A percentile compares a stretch with the other conserved stretches of the same genome.
phyloP scores from a whole-genome alignment of 371 early-diverging fungal species.

The Mortierella sp. region DNA sequence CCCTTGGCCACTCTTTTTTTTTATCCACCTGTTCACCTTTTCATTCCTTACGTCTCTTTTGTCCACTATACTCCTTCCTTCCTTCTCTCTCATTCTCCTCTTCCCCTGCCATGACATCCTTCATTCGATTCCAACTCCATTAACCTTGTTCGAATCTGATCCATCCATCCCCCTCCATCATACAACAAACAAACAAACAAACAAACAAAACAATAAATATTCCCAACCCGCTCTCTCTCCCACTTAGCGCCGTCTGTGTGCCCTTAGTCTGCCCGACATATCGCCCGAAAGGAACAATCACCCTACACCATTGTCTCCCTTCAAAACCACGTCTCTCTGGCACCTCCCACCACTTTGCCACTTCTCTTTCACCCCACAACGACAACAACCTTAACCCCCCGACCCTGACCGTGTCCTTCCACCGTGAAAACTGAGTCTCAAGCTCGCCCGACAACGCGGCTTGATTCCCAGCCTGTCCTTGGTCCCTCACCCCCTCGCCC shows the following conservation, averaged over 20 bases:
- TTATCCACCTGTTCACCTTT: background rate
- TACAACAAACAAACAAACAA: background rate
- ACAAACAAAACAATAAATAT: background rate
- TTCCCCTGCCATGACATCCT: background rate
- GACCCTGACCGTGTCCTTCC: background rate
- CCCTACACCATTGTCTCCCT: too few relatives aligned
- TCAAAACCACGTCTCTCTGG: background rate
- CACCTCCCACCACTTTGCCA: background rate
- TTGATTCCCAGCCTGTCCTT: background rate
- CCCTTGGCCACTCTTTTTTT: background rate
- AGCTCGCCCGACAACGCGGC: constrained; percentile 9
- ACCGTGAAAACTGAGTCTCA: background rate
- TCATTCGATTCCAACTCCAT: background rate
- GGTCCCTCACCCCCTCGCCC: background rate
- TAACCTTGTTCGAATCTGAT: background rate
- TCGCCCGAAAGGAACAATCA: too few relatives aligned
- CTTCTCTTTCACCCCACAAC: background rate
- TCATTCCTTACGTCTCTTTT: background rate
- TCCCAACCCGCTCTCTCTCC: too few relatives aligned
- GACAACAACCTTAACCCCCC: background rate
- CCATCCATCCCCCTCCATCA: background rate
- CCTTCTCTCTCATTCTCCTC: background rate
- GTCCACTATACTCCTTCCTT: too few relatives aligned
- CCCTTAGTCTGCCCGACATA: too few relatives aligned
- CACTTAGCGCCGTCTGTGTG: too few relatives aligned